Conservation (phyloP, 2,329 filamentous ascomycete species). For the Botrytis galanthina region DNA sequence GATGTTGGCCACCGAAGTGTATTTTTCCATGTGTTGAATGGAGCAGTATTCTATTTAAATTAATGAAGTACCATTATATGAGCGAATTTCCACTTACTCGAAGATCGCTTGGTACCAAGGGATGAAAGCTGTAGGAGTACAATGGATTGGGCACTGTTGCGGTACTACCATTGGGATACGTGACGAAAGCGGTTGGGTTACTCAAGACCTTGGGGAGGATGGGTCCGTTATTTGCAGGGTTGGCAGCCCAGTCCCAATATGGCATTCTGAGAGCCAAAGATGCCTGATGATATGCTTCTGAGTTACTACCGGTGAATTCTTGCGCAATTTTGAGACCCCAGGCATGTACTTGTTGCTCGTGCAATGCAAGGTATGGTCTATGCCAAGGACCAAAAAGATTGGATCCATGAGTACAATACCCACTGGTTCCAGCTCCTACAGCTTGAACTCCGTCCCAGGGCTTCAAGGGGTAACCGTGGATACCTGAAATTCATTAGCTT, state of each 20-base stretch:
- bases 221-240: conserved; percentile 43
- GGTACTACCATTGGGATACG: conserved; percentile 47
- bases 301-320: conserved; percentile 46
- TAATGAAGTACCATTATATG: background rate
- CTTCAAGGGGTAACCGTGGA: conserved; percentile 38
- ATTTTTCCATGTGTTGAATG: background rate
- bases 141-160: conserved; percentile 61
- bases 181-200: conserved; percentile 14
- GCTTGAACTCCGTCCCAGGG: conserved; percentile 17
- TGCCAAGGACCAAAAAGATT: conserved; percentile 80
- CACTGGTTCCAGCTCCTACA: conserved; percentile 61
- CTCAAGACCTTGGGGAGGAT: conserved; percentile 40
- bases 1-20: conserved; percentile 20
- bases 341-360: conserved; percentile 50
- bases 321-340: conserved; percentile 46
- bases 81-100: background rate
- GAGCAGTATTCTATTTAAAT: background rate
- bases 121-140: conserved; percentile 58
- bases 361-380: conserved; percentile 69
- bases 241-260: conserved; percentile 50
- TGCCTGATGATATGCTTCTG: conserved; percentile 46
- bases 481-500: conserved; percentile 7
- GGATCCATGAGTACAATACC: conserved; percentile 73
- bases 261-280: conserved; percentile 43
- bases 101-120: conserved; percentile 33